Conservation (phyloP, 1,284 basidiomycete species). For the Gymnopus androsaceus region DNA sequence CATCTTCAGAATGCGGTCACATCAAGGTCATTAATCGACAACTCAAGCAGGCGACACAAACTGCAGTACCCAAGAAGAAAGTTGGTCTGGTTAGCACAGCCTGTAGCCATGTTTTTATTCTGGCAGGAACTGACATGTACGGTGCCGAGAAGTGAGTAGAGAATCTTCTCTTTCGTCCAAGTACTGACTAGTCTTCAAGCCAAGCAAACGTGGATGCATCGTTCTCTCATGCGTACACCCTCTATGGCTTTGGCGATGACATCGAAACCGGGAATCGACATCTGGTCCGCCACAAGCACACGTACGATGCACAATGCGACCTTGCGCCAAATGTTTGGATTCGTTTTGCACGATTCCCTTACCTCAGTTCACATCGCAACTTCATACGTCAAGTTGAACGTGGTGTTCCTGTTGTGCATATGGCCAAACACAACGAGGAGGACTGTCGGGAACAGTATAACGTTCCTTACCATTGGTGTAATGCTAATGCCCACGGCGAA, state of each 20-base stretch:
- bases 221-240: neutral
- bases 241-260: neutral
- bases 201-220: constrained; percentile 4
- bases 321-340: neutral
- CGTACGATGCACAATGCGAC: constrained; percentile 1
- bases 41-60: neutral
- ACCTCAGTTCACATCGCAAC: neutral
- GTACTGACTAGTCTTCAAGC: neutral
- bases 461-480: neutral
- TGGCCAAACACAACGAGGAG: constrained; percentile 2
- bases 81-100: neutral
- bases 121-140: constrained; percentile 4
- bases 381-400: constrained; percentile 1
- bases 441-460: neutral
- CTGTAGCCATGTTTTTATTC: constrained; percentile 3
- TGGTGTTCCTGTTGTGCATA: constrained; percentile 7
- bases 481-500: constrained; percentile 1
- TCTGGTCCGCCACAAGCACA: neutral
- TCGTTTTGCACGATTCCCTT: neutral
- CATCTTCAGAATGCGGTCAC: constrained; percentile 1
- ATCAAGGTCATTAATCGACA: constrained; percentile 5
- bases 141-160: neutral
- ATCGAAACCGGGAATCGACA: neutral
- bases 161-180: neutral
- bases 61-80: neutral